A percentile compares a stretch with the other conserved stretches of the same genome.
These are phyloP conservation scores for Ceratocystiopsis brevicomis DNA, from an alignment of 2,329 filamentous ascomycete genomes.

Conservation along the genomic window DNA sequence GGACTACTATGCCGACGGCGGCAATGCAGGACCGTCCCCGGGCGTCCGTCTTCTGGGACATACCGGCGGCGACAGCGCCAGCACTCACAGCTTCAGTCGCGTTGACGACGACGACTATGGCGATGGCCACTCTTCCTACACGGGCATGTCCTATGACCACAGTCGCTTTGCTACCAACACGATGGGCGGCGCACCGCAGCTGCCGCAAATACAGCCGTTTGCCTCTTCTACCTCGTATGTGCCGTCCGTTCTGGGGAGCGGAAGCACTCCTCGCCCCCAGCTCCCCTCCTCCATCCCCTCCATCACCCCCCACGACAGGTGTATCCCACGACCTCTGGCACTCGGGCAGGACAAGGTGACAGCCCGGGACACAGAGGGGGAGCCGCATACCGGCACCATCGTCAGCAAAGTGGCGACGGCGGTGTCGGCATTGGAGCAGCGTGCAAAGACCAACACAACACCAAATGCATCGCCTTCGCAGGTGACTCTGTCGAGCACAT, in stretches of 20 bases:
- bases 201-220: slow-evolving; percentile 17
- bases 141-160: not conserved
- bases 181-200: slow-evolving; percentile 2
- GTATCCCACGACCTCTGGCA: too few species aligned
- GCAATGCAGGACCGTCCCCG: slow-evolving; percentile 14
- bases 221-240: slow-evolving; percentile 36
- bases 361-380: not conserved
- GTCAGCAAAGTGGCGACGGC: slow-evolving; percentile 11
- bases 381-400: slow-evolving; percentile 1
- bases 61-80: slow-evolving; percentile 24
- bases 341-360: too few species aligned
- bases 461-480: not conserved
- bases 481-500: not conserved
- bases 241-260: slow-evolving; percentile 7
- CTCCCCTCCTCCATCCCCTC: slow-evolving; percentile 6
- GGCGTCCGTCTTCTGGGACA: slow-evolving; percentile 44
- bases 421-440: slow-evolving; percentile 18
- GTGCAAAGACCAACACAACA: not conserved
- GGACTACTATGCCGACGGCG: slow-evolving; percentile 24
- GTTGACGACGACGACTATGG: slow-evolving; percentile 4
- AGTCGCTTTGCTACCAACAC: not conserved
- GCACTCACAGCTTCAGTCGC: not conserved
- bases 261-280: not conserved
- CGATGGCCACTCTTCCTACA: too few species aligned
- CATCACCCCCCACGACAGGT: not conserved